These are phyloP conservation scores for Eimeria nieschulzi DNA, from an alignment of 169 alveolate species.

Conservation along the genomic window DNA sequence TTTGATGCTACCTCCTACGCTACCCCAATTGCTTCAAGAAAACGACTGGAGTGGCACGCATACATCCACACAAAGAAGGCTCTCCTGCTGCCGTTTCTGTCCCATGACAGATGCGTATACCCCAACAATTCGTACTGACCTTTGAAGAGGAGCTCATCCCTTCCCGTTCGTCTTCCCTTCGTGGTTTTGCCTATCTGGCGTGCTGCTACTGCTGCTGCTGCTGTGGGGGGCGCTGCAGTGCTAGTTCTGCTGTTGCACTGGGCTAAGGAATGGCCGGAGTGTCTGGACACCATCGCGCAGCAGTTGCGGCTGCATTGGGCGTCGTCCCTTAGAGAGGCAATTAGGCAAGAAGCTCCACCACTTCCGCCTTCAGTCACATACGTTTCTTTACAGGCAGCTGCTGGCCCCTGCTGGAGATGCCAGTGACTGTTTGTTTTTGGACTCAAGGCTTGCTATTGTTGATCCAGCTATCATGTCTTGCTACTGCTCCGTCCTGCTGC, in stretches of 20 bases:
- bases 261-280: constrained; percentile 70
- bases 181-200: too few relatives aligned
- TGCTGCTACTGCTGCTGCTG: neutral
- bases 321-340: constrained; percentile 46
- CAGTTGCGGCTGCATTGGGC: constrained; percentile 51
- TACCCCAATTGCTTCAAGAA: constrained; percentile 34
- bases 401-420: too few relatives aligned
- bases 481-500: neutral
- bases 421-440: too few relatives aligned
- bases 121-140: too few relatives aligned
- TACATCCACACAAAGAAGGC: neutral
- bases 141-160: too few relatives aligned
- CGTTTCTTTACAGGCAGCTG: too few relatives aligned
- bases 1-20: constrained; percentile 30
- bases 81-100: neutral
- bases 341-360: constrained; percentile 10
- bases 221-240: constrained; percentile 56
- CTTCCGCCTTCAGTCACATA: neutral
- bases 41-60: constrained; percentile 67
- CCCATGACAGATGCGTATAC: too few relatives aligned
- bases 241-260: constrained; percentile 64
- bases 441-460: too few relatives aligned
- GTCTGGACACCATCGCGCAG: constrained; percentile 54
- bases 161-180: too few relatives aligned
- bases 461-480: too few relatives aligned